These are phyloP conservation scores for Metschnikowia colocasiae DNA, from an alignment of 805 yeast species.

Conservation along the genomic window DNA sequence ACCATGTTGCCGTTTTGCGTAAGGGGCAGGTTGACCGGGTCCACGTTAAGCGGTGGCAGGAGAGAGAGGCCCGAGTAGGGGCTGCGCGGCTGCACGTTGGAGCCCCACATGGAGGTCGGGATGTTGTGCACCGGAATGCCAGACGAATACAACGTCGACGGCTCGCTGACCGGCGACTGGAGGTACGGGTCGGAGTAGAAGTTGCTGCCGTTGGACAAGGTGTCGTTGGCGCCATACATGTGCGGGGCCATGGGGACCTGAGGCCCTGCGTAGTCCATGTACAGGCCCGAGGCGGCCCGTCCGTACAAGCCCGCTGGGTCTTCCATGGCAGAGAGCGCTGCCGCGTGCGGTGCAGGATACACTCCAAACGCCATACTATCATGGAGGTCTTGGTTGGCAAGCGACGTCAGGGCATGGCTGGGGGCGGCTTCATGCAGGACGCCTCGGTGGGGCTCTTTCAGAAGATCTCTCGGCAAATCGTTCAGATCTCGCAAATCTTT, in stretches of 20 bases:
- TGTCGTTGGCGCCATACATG: background rate
- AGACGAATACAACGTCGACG: background rate
- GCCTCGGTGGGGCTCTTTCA: too few species aligned
- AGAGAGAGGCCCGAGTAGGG: conserved; percentile 11
- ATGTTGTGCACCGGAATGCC: background rate
- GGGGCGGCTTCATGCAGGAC: too few species aligned
- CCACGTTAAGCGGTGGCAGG: conserved; percentile 7
- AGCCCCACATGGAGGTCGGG: background rate
- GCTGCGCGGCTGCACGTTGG: conserved; percentile 8
- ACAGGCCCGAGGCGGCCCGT: background rate
- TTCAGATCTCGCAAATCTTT: too few species aligned
- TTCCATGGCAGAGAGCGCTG: background rate
- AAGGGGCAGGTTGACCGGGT: conserved; percentile 12
- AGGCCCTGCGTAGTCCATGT: background rate
- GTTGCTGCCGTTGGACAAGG: background rate
- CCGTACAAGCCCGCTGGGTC: background rate
- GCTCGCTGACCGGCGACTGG: conserved; percentile 1
- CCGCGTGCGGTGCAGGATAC: too few species aligned
- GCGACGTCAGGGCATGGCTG: too few species aligned
- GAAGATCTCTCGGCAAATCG: too few species aligned
- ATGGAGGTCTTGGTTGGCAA: too few species aligned
- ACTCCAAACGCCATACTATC: background rate
- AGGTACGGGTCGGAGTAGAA: conserved; percentile 1
- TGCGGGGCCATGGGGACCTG: background rate
- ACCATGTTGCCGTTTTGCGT: conserved; percentile 9